Conservation (phyloP, 805 yeast genomes). For the Suhomyces emberorum region DNA sequence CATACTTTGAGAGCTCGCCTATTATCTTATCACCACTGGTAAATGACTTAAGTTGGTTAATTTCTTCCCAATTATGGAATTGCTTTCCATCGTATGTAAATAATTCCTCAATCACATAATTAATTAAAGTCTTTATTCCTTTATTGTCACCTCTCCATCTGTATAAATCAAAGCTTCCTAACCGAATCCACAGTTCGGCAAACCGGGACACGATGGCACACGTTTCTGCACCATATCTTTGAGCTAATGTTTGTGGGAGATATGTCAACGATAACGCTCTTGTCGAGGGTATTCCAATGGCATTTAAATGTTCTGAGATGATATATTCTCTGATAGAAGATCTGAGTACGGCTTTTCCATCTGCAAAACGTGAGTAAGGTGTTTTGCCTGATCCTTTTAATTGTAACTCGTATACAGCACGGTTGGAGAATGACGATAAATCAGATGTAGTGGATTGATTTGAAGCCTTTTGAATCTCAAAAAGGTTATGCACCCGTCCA, state of each 20-base stretch:
- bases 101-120: slow-evolving; percentile 68
- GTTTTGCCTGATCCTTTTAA: slow-evolving; percentile 91
- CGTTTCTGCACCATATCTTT: slow-evolving; percentile 64
- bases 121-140: slow-evolving; percentile 61
- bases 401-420: slow-evolving; percentile 61
- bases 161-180: slow-evolving; percentile 85
- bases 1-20: slow-evolving; percentile 56
- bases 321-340: slow-evolving; percentile 87
- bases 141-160: slow-evolving; percentile 67
- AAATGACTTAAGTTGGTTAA: slow-evolving; percentile 17
- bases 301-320: slow-evolving; percentile 75
- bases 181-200: slow-evolving; percentile 82
- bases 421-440: too few relatives aligned
- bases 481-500: slow-evolving; percentile 83
- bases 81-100: slow-evolving; percentile 37
- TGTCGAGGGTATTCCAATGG: slow-evolving; percentile 82
- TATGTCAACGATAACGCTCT: slow-evolving; percentile 73
- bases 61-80: slow-evolving; percentile 26
- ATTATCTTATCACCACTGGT: slow-evolving; percentile 18
- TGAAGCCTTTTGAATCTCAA: slow-evolving; percentile 49
- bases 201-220: slow-evolving; percentile 84
- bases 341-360: slow-evolving; percentile 89
- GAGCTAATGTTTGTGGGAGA: slow-evolving; percentile 75
- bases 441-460: too few relatives aligned
- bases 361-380: slow-evolving; percentile 92